Evolutionary conservation across 257 asterid genomes (phyloP).

Genomic region (Mentha longifolia): DNA sequence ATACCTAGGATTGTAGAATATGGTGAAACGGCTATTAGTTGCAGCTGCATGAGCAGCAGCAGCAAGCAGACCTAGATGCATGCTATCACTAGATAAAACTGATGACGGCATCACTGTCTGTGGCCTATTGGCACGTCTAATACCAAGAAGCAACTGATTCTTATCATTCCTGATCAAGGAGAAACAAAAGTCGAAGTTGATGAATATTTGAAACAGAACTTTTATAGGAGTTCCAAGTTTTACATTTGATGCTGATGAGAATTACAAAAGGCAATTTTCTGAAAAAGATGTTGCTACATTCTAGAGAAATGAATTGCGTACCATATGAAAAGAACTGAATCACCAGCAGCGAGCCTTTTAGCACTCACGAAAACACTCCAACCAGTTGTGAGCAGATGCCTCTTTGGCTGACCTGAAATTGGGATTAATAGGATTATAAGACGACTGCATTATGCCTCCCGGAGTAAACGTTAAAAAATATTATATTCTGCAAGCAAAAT

Average conservation of each 20-base stretch:
- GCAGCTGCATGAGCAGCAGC: slow-evolving; percentile 93
- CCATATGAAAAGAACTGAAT: slow-evolving; percentile 87
- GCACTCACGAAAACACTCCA: slow-evolving; percentile 89
- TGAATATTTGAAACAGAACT: too few species aligned
- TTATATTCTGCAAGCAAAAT: neutral
- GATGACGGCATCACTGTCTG: slow-evolving; percentile 85
- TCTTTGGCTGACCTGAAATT: slow-evolving; percentile 78
- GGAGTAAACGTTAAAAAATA: too few species aligned
- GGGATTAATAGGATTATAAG: neutral
- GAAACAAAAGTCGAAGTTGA: neutral
- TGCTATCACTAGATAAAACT: slow-evolving; percentile 82
- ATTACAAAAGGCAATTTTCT: neutral
- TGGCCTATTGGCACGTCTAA: slow-evolving; percentile 73
- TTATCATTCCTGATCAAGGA: slow-evolving; percentile 66
- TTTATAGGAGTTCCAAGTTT: neutral
- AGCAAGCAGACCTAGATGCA: slow-evolving; percentile 89
- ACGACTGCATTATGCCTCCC: too few species aligned
- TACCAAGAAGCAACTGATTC: slow-evolving; percentile 78
- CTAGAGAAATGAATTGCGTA: slow-evolving; percentile 28
- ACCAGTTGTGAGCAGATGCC: slow-evolving; percentile 87
- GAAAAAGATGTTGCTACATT: neutral
- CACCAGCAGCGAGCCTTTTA: slow-evolving; percentile 84
- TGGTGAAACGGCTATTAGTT: slow-evolving; percentile 74
- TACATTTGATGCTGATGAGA: slow-evolving; percentile 1
- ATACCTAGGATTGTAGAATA: slow-evolving; percentile 81